phyloP scores from a whole-genome alignment of 805 yeast genomes.

The Kazachstania psychrophila region DNA sequence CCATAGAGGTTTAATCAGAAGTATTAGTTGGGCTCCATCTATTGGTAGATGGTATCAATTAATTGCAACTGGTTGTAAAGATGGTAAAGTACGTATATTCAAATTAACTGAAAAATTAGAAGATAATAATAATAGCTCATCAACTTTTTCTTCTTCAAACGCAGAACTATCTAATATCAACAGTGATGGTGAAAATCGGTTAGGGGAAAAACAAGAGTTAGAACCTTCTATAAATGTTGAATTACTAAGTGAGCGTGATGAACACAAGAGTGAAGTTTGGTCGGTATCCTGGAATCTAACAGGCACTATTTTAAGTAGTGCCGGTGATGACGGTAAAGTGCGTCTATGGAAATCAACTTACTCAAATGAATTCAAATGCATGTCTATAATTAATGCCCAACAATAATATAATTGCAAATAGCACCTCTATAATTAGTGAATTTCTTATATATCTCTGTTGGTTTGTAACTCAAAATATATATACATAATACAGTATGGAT shows the following conservation, averaged over 20 bases:
- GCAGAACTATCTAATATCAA: conserved; percentile 57
- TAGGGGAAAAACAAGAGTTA: conserved; percentile 32
- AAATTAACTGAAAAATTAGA: conserved; percentile 44
- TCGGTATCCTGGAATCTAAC: conserved; percentile 90
- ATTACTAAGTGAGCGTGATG: conserved; percentile 56
- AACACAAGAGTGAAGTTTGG: conserved; percentile 90
- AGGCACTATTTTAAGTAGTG: conserved; percentile 83
- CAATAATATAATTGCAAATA: conserved; percentile 7
- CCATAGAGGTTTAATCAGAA: conserved; percentile 77
- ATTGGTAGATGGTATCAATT: conserved; percentile 85
- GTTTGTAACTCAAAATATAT: no score
- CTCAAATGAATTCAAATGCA: conserved; percentile 79
- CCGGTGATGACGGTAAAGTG: conserved; percentile 92
- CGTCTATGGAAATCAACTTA: conserved; percentile 87
- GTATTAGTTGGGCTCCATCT: conserved; percentile 93
- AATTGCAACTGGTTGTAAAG: conserved; percentile 93
- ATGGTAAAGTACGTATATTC: conserved; percentile 82
- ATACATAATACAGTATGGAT: background rate
- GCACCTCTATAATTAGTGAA: background rate
- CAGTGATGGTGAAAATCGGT: no score
- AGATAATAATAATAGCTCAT: no score
- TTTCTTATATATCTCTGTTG: no score
- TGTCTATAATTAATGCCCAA: conserved; percentile 68
- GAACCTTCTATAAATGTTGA: conserved; percentile 37
- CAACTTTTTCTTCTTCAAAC: conserved; percentile 19